These are phyloP conservation scores for Lignosus rhinocerotis DNA, from an alignment of 1,284 basidiomycete species.

Conservation along the genomic window DNA sequence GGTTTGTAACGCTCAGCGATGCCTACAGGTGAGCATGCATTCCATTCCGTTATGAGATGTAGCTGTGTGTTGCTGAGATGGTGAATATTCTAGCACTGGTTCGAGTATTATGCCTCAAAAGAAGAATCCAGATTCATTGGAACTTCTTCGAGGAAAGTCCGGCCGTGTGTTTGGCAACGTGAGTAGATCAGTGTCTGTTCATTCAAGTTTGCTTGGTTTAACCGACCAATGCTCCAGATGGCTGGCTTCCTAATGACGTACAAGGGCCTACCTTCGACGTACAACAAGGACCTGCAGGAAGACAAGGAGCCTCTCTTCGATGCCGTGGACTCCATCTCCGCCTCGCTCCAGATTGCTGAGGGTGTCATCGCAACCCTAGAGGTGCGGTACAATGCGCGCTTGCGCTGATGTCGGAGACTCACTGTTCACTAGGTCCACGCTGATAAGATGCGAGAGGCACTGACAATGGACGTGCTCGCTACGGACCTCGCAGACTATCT, in stretches of 20 bases:
- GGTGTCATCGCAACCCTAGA: constrained; percentile 91
- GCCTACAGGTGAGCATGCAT: constrained; percentile 77
- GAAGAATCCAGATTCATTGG: constrained; percentile 97
- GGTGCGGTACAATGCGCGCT: constrained; percentile 46
- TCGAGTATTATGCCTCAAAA: constrained; percentile 99
- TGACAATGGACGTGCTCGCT: constrained; percentile 97
- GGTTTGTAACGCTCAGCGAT: constrained; percentile 92
- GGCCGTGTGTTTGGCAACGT: constrained; percentile 94
- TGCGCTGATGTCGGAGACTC: not conserved
- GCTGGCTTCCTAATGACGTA: constrained; percentile 98
- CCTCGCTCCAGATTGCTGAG: constrained; percentile 90
- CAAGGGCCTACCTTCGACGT: constrained; percentile 96
- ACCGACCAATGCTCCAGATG: constrained; percentile 57
- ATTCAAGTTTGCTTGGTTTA: not conserved
- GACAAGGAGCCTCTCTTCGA: constrained; percentile 99
- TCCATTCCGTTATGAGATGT: not conserved
- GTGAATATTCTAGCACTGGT: constrained; percentile 68
- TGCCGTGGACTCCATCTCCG: constrained; percentile 87
- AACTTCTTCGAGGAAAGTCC: constrained; percentile 92
- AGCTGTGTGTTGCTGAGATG: not conserved
- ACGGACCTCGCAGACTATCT: constrained; percentile 98
- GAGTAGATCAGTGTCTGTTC: constrained; percentile 27
- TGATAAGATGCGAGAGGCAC: constrained; percentile 85
- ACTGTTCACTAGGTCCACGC: constrained; percentile 68
- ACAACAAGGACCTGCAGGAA: constrained; percentile 99